These are phyloP conservation scores for Gyromitra esculenta DNA, from an alignment of 2,329 filamentous ascomycete genomes.

Conservation along the genomic window DNA sequence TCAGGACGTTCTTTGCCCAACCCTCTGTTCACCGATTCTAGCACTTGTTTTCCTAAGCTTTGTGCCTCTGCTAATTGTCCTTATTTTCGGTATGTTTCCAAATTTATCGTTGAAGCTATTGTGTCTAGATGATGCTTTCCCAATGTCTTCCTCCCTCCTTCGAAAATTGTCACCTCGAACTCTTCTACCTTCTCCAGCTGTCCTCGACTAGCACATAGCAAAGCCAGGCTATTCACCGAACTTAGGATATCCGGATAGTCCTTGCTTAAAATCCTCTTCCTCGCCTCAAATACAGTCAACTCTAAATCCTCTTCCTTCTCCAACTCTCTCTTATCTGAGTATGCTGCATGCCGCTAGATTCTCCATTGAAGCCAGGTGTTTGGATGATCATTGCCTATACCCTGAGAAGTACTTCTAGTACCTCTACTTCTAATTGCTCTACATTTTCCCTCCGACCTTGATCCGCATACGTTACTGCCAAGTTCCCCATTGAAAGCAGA, in stretches of 20 bases:
- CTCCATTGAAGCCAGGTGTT: too few species aligned
- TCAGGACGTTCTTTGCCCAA: slow-evolving; percentile 49
- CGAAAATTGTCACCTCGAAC: neutral
- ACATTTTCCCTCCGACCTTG: neutral
- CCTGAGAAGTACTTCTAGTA: too few species aligned
- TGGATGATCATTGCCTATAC: too few species aligned
- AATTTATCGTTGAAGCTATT: neutral
- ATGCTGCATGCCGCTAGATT: too few species aligned
- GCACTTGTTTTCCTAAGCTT: neutral
- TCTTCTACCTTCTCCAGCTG: neutral
- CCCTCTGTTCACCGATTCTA: slow-evolving; percentile 40
- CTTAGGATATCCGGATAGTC: neutral
- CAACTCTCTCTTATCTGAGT: neutral
- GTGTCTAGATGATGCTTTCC: neutral
- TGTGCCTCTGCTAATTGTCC: neutral
- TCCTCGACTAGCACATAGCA: neutral
- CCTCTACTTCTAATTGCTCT: too few species aligned
- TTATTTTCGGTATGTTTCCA: neutral
- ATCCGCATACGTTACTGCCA: neutral
- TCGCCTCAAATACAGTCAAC: neutral
- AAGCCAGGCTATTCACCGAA: neutral
- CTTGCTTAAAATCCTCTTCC: neutral
- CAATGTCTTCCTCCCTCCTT: neutral
- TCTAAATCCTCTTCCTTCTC: neutral
- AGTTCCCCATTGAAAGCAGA: neutral